phyloP scores from a whole-genome alignment of 2,329 filamentous ascomycete species.

The Neodidymelliopsis sp. region DNA sequence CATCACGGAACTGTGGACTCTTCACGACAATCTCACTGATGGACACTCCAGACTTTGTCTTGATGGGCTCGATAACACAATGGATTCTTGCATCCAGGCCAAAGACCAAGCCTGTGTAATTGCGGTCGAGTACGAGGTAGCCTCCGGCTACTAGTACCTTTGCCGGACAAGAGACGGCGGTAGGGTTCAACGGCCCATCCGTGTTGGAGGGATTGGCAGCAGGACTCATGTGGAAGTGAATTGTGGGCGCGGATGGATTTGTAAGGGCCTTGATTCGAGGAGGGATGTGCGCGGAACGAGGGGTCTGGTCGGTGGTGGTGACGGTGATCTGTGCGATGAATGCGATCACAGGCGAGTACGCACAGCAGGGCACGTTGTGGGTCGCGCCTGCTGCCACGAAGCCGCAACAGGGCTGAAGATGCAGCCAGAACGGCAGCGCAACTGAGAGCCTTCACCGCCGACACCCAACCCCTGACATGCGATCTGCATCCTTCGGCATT shows the following conservation, averaged over 20 bases:
- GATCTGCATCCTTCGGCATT: conserved; percentile 11
- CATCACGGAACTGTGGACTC: conserved; percentile 89
- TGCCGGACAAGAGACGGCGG: conserved; percentile 82
- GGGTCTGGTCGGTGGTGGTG: conserved; percentile 22
- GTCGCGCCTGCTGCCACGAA: conserved; percentile 20
- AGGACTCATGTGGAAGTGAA: conserved; percentile 24
- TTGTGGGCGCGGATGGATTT: conserved; percentile 19
- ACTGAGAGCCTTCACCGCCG: conserved; percentile 13
- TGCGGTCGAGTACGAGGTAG: conserved; percentile 90
- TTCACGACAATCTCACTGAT: conserved; percentile 80
- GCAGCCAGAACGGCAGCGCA: conserved; percentile 12
- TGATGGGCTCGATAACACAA: conserved; percentile 63
- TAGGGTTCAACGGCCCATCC: conserved; percentile 29
- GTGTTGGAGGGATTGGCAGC: conserved; percentile 20
- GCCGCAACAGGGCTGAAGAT: conserved; percentile 10
- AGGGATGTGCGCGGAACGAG: conserved; percentile 26
- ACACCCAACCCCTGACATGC: conserved; percentile 8
- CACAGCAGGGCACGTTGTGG: conserved; percentile 22
- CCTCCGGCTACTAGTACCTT: conserved; percentile 96
- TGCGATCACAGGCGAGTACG: conserved; percentile 23
- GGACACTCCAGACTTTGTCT: conserved; percentile 66
- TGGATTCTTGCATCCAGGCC: conserved; percentile 71
- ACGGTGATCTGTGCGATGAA: conserved; percentile 23
- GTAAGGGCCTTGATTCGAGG: conserved; percentile 23
- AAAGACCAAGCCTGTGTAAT: conserved; percentile 78